phyloP scores from a whole-genome alignment of 2,329 filamentous ascomycete genomes.

The Didymella segeticola region DNA sequence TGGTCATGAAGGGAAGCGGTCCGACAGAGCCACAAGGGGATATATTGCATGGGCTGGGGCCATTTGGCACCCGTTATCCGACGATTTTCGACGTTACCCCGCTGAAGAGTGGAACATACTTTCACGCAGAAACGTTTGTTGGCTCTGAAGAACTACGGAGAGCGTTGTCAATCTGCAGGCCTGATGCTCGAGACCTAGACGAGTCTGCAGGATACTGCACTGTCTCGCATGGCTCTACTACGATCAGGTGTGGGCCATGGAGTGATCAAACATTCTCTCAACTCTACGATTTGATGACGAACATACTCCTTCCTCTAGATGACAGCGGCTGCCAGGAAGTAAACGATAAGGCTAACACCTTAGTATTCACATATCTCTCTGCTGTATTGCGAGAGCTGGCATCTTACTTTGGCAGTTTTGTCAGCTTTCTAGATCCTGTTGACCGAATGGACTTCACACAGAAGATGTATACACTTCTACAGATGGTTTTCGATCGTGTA shows the following conservation, averaged over 20 bases:
- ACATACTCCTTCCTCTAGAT: constrained; percentile 14
- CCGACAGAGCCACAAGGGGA: background rate
- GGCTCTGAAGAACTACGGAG: constrained; percentile 62
- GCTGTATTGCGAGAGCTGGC: constrained; percentile 54
- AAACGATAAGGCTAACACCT: background rate
- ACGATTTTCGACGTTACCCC: constrained; percentile 61
- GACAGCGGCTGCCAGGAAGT: background rate
- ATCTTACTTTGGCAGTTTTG: constrained; percentile 55
- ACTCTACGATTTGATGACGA: constrained; percentile 21
- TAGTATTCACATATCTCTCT: constrained; percentile 19
- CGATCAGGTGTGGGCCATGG: constrained; percentile 61
- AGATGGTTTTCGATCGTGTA: constrained; percentile 38
- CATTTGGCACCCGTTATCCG: constrained; percentile 59
- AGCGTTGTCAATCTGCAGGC: constrained; percentile 43
- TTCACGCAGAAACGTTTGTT: constrained; percentile 63
- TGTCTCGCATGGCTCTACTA: constrained; percentile 46
- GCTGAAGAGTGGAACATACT: constrained; percentile 60
- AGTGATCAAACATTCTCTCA: constrained; percentile 61
- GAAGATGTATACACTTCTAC: constrained; percentile 51
- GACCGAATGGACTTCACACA: constrained; percentile 58
- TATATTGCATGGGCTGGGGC: constrained; percentile 53
- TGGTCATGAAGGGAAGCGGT: background rate
- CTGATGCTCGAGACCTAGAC: constrained; percentile 52
- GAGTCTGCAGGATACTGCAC: constrained; percentile 46
- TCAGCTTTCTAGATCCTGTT: constrained; percentile 62